Base-by-base conservation (phyloP, 352 stramenopile species). In the Phytopythium aichiense region DNA sequence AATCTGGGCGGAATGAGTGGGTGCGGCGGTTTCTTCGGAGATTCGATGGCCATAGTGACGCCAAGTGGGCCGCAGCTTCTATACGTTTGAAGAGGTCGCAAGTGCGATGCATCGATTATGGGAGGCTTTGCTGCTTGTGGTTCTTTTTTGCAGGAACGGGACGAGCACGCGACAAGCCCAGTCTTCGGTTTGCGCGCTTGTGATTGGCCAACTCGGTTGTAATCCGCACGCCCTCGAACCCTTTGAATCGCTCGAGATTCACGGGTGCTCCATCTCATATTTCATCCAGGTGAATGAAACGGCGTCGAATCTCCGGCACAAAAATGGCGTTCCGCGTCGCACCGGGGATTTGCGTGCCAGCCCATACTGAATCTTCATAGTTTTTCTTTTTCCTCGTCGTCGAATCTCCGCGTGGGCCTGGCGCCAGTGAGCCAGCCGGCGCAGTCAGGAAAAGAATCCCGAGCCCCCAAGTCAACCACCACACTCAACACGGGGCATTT, bases 361-460 rank as follows among this genome's bases (percentile, higher is more conserved):
- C 35, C 35, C 48, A 54, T 62, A 65, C 53, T 65, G 64, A 80
- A 78, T 71, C 68, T 72, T 65, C 66, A 80, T 80, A 74, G 64
- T 73, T 72, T 77, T 80, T 78, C 71, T 80, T 84, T 81, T 81
- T 84, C 66, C 59, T 69, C 35, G n/a, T 20, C n/a, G 15, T 67
- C 65, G 73, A 76, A 81, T 72, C 62, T 77, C 37, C 28, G 0
- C n/a, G 23, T 33, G 28, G n/a, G 28, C 13, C 49, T 23, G 28
- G 15, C 30, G n/a, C 45, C 42, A 61, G 31, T 56, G 38, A 49
- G 20, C 42, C 20, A 49, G 42, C 42, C 35, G 11, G 42, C 42
- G 20, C 45, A 66, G 60, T 69, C 56, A 35, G 15, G 56, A 70
- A 43, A 64, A 56, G 40, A 25, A 49, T 25, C 42, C 18, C 42